phyloP scores from a whole-genome alignment of 306 rosid species.

The Astragalus glycyphyllos region DNA sequence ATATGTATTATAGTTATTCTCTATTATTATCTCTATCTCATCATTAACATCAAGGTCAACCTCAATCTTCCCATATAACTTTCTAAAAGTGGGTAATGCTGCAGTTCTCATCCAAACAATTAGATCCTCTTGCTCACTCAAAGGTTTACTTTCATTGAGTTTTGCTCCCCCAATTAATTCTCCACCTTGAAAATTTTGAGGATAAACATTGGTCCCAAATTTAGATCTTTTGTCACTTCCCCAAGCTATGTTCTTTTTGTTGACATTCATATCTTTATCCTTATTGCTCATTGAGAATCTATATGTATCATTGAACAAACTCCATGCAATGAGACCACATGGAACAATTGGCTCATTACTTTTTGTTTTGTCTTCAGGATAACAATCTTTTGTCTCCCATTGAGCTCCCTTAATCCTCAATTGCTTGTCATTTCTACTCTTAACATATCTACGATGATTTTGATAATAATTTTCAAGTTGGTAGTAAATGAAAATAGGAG shows the following conservation, averaged over 20 bases:
- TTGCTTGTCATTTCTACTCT: slow-evolving; percentile 80
- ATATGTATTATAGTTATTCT: slow-evolving; percentile 86
- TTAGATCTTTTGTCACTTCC: slow-evolving; percentile 61
- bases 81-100: slow-evolving; percentile 83
- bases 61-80: slow-evolving; percentile 84
- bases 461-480: slow-evolving; percentile 86
- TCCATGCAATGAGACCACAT: slow-evolving; percentile 94
- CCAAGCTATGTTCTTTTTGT: slow-evolving; percentile 85
- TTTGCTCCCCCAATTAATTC: slow-evolving; percentile 71
- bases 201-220: slow-evolving; percentile 77
- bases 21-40: slow-evolving; percentile 55
- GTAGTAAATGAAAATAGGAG: slow-evolving; percentile 75
- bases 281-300: slow-evolving; percentile 59
- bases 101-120: slow-evolving; percentile 97
- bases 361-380: slow-evolving; percentile 39
- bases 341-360: slow-evolving; percentile 67
- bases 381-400: slow-evolving; percentile 34
- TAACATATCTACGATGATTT: slow-evolving; percentile 93
- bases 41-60: slow-evolving; percentile 69
- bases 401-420: slow-evolving; percentile 51
- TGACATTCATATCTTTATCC: slow-evolving; percentile 46
- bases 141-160: slow-evolving; percentile 69
- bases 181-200: slow-evolving; percentile 71
- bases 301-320: slow-evolving; percentile 88
- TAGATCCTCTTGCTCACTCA: slow-evolving; percentile 84